These are phyloP conservation scores for Symbiodinium pilosum DNA, from an alignment of 73 alveolate species.

Conservation along the genomic window DNA sequence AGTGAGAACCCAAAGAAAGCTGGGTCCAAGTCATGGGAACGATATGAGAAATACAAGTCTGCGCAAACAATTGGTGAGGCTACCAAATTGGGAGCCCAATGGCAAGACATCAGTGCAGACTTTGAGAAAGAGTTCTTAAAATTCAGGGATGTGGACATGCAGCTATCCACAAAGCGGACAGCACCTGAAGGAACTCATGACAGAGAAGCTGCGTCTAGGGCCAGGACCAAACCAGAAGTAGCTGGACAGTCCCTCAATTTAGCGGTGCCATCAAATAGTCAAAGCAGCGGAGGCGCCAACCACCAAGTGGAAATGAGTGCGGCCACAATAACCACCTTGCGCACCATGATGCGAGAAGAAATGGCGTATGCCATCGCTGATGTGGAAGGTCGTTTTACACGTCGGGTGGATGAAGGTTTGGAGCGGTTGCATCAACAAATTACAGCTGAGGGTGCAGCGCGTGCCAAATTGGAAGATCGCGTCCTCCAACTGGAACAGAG, in stretches of 20 bases:
- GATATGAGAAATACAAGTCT: neutral
- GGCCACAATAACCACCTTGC: neutral
- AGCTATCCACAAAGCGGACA: neutral
- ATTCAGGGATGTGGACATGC: neutral
- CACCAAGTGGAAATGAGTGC: conserved; percentile 23
- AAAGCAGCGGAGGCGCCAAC: neutral
- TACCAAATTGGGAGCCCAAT: neutral
- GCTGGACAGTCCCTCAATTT: too few relatives aligned
- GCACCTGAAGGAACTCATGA: conserved; percentile 11
- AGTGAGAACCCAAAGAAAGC: neutral
- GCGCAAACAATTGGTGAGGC: conserved; percentile 5
- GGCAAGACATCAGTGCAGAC: neutral
- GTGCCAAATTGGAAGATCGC: neutral
- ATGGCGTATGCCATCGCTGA: too few relatives aligned
- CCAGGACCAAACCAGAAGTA: too few relatives aligned
- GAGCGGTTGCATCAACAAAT: neutral
- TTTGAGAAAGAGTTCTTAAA: neutral
- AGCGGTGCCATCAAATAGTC: neutral
- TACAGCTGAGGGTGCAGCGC: neutral
- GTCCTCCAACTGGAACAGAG: neutral
- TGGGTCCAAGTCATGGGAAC: neutral
- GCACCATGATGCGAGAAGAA: conserved; percentile 42
- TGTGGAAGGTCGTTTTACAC: neutral
- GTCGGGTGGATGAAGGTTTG: neutral
- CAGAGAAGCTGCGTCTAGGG: neutral